Conservation (phyloP, 176 grass and related monocot genomes). For the Raddia guianensis region DNA sequence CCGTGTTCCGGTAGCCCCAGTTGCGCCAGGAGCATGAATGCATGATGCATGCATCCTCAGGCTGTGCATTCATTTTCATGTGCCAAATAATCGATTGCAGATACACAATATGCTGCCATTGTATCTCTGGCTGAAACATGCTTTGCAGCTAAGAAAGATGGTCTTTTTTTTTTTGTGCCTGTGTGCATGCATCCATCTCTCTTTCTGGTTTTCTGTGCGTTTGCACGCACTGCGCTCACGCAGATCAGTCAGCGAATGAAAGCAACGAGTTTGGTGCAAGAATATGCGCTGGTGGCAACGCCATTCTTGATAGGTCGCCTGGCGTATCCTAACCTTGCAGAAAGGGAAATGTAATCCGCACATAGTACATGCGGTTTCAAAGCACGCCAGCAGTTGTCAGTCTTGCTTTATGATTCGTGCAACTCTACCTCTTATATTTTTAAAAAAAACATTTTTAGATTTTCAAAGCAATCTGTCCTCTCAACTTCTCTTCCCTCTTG, state of each 20-base stretch:
- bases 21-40: slow-evolving; percentile 33
- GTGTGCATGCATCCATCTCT: not conserved
- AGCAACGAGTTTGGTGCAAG: not conserved
- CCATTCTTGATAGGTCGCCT: not conserved
- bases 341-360: no score
- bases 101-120: not conserved
- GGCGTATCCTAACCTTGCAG: not conserved
- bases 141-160: not conserved
- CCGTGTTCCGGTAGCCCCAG: slow-evolving; percentile 17
- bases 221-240: not conserved
- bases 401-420: no score
- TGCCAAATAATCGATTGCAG: not conserved
- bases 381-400: no score
- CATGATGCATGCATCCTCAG: not conserved
- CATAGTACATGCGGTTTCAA: no score
- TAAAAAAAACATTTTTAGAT: no score
- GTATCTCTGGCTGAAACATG: not conserved
- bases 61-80: slow-evolving; percentile 3
- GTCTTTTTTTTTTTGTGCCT: no score
- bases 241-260: not conserved
- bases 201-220: not conserved
- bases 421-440: no score
- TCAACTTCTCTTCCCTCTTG: no score
- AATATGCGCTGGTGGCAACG: not conserved
- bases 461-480: no score